These are phyloP conservation scores for Citrus maxima DNA, from an alignment of 345 rosid species.

Conservation along the genomic window DNA sequence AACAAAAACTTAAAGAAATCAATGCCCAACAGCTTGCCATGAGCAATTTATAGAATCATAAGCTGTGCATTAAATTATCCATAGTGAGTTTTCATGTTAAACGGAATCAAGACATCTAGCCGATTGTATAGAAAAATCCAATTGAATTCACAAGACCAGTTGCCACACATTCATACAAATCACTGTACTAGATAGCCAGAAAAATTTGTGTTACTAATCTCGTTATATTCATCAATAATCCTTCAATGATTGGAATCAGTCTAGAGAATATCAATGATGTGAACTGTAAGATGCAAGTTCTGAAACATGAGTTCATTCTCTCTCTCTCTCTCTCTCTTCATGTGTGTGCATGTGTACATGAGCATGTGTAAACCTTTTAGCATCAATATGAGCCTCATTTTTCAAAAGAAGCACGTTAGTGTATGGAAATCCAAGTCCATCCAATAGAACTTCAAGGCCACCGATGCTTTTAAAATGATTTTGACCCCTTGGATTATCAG, in stretches of 20 bases:
- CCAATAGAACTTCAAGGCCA: conserved; percentile 75
- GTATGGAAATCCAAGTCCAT: conserved; percentile 68
- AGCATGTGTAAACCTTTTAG: conserved; percentile 43
- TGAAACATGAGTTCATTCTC: too few species aligned
- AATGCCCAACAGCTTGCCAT: background rate
- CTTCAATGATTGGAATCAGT: background rate
- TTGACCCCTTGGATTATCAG: conserved; percentile 69
- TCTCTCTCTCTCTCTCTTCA: too few species aligned
- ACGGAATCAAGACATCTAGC: background rate
- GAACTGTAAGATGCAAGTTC: conserved; percentile 3
- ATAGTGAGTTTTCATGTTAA: background rate
- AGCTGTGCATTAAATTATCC: background rate
- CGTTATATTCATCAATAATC: background rate
- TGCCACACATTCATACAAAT: background rate
- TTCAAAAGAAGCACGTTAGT: conserved; percentile 33
- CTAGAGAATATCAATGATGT: background rate
- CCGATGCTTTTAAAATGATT: conserved; percentile 79
- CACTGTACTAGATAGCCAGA: background rate
- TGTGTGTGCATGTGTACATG: background rate
- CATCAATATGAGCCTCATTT: conserved; percentile 25
- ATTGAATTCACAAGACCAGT: background rate
- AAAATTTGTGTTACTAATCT: background rate
- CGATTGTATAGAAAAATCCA: background rate
- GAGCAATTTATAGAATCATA: background rate
- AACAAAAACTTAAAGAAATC: background rate